Evolutionary conservation across 192 early-diverging fungal genomes (phyloP).

Genomic region (Dissophora globulifera): DNA sequence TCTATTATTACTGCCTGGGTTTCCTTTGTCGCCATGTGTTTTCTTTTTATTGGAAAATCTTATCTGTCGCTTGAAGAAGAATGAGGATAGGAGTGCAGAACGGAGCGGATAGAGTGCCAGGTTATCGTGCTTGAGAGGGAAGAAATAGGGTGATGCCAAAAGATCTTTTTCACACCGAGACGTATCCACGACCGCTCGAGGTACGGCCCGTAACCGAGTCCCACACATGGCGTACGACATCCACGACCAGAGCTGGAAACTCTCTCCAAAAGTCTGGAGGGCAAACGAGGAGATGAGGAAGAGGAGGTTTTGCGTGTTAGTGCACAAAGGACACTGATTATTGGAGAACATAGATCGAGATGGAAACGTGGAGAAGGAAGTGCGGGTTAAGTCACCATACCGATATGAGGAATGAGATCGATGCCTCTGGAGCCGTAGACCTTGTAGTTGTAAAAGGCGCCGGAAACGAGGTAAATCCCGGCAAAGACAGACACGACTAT

Average conservation of each 20-base stretch:
- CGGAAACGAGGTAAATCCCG: conserved; percentile 22
- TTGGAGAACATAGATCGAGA: neutral
- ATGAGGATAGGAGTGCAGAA: too few species aligned
- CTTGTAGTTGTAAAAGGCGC: conserved; percentile 40
- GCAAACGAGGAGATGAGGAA: neutral
- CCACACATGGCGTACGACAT: conserved; percentile 45
- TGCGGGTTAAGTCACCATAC: too few species aligned
- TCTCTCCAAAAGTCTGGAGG: conserved; percentile 46
- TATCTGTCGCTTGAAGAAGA: too few species aligned
- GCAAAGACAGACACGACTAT: conserved; percentile 22
- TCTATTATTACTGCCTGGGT: too few species aligned
- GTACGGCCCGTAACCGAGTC: conserved; percentile 38
- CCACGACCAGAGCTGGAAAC: conserved; percentile 37
- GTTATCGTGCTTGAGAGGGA: neutral
- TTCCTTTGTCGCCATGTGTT: too few species aligned
- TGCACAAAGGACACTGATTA: too few species aligned
- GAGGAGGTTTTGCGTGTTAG: neutral
- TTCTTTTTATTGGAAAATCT: neutral
- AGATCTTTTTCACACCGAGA: conserved; percentile 29
- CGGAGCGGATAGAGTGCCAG: too few species aligned
- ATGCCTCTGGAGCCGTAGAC: conserved; percentile 38
- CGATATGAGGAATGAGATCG: conserved; percentile 37
- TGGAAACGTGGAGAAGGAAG: too few species aligned
- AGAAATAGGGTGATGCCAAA: neutral
- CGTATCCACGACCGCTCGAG: conserved; percentile 21